phyloP scores from a whole-genome alignment of 768 basidiomycete species.

The Gelatoporia subvermispora region DNA sequence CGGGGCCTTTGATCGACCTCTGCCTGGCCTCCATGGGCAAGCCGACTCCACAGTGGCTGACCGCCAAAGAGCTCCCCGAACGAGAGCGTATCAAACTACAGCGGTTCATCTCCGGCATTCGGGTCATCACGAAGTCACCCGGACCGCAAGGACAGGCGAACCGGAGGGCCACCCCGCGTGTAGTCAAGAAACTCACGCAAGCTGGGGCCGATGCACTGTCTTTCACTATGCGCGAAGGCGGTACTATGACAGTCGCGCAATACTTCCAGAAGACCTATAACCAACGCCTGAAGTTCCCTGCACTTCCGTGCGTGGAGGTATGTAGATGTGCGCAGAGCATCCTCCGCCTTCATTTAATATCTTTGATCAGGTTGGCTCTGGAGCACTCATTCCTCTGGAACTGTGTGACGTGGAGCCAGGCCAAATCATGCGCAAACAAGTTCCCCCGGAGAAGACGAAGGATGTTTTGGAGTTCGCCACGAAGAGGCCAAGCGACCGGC shows the following conservation, averaged over 20 bases:
- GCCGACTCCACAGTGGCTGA: constrained; percentile 35
- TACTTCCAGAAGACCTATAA: constrained; percentile 57
- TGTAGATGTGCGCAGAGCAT: constrained; percentile 11
- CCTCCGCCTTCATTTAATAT: background rate
- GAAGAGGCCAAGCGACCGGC: constrained; percentile 52
- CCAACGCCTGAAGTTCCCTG: constrained; percentile 51
- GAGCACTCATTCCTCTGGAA: constrained; percentile 65
- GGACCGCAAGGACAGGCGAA: constrained; percentile 6
- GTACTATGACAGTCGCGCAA: constrained; percentile 49
- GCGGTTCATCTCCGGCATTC: constrained; percentile 50
- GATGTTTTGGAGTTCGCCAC: constrained; percentile 65
- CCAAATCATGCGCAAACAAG: constrained; percentile 68
- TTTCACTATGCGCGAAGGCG: constrained; percentile 58
- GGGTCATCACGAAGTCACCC: constrained; percentile 36
- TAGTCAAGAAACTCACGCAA: constrained; percentile 54
- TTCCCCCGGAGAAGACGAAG: constrained; percentile 62
- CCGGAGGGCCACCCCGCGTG: constrained; percentile 48
- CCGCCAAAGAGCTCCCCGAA: constrained; percentile 35
- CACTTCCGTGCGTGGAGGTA: constrained; percentile 67
- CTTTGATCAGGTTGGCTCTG: constrained; percentile 45
- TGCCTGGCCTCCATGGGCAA: constrained; percentile 51
- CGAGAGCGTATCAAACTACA: constrained; percentile 49
- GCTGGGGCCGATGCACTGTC: constrained; percentile 48
- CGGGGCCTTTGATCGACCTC: constrained; percentile 53
- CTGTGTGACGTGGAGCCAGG: constrained; percentile 56